phyloP scores from a whole-genome alignment of 495 filamentous ascomycete species.

The Hypoxylon subgilvum region DNA sequence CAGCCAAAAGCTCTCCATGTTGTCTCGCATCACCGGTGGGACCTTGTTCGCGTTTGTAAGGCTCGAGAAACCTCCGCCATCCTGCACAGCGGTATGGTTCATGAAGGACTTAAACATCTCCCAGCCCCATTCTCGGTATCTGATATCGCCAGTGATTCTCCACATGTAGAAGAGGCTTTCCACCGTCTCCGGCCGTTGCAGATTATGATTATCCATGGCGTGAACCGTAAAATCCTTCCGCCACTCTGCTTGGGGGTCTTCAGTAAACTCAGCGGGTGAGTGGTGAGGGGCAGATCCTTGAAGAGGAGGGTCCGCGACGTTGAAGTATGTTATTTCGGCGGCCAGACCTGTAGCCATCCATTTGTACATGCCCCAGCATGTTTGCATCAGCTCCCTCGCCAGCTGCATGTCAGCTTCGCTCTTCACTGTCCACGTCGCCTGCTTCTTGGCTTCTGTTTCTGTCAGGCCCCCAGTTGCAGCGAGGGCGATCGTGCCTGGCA shows the following conservation, averaged over 20 bases:
- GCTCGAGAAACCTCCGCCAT: conserved; percentile 81
- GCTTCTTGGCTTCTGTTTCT: conserved; percentile 74
- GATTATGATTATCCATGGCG: conserved; percentile 78
- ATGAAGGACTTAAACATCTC: conserved; percentile 95
- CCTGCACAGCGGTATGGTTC: conserved; percentile 76
- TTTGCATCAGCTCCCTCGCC: conserved; percentile 88
- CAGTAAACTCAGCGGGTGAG: conserved; percentile 54
- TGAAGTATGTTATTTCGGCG: conserved; percentile 89
- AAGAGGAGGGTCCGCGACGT: conserved; percentile 67
- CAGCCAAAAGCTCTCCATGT: conserved; percentile 97
- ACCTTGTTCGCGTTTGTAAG: conserved; percentile 74
- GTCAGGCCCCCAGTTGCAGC: conserved; percentile 80
- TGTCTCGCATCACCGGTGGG: conserved; percentile 70
- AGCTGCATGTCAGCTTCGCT: conserved; percentile 87
- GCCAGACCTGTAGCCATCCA: conserved; percentile 86
- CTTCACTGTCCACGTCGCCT: conserved; percentile 71
- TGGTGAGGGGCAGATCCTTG: conserved; percentile 59
- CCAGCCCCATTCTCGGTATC: conserved; percentile 97
- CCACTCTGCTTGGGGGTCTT: conserved; percentile 64
- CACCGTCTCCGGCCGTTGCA: conserved; percentile 95
- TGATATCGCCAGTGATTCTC: conserved; percentile 90
- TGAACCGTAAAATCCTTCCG: conserved; percentile 79
- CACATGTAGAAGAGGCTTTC: conserved; percentile 98
- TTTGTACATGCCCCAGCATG: conserved; percentile 96
- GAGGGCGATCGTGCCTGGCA: conserved; percentile 93